Evolutionary conservation across 176 grass and related monocot genomes (phyloP).

Genomic region (Triticum urartu): DNA sequence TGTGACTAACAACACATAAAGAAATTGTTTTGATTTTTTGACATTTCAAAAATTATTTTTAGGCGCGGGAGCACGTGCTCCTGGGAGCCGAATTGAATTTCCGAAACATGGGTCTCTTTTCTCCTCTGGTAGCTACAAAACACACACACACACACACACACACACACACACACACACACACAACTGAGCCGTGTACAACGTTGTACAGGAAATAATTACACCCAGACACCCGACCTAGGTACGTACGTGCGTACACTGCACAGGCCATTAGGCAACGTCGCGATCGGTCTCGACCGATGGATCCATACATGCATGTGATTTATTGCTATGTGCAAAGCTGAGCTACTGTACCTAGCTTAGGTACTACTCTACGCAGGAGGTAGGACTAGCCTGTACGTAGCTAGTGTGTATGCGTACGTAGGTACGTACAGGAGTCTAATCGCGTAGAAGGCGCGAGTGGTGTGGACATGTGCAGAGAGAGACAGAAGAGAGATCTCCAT

Average conservation of each 20-base stretch:
- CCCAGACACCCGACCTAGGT: not conserved
- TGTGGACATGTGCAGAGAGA: not conserved
- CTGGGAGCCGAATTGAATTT: too few species aligned
- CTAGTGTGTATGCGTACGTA: not conserved
- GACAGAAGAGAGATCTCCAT: not conserved
- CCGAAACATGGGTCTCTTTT: not conserved
- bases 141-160: too few species aligned
- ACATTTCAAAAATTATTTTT: too few species aligned
- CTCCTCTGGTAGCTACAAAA: not conserved
- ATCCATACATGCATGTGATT: not conserved
- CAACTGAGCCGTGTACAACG: constrained; percentile 16
- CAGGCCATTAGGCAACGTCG: too few species aligned
- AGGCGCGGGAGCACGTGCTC: too few species aligned
- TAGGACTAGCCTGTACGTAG: not conserved
- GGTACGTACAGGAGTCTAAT: not conserved
- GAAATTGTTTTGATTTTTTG: too few species aligned
- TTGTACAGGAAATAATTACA: not conserved
- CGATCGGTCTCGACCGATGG: too few species aligned
- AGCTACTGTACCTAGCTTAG: not conserved
- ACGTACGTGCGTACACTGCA: not conserved
- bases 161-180: not conserved
- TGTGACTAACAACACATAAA: too few species aligned
- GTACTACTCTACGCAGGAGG: not conserved
- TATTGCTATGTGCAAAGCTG: not conserved
- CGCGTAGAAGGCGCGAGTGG: not conserved